These are phyloP conservation scores for Venturia aucupariae DNA, from an alignment of 2,329 filamentous ascomycete species.

Conservation along the genomic window DNA sequence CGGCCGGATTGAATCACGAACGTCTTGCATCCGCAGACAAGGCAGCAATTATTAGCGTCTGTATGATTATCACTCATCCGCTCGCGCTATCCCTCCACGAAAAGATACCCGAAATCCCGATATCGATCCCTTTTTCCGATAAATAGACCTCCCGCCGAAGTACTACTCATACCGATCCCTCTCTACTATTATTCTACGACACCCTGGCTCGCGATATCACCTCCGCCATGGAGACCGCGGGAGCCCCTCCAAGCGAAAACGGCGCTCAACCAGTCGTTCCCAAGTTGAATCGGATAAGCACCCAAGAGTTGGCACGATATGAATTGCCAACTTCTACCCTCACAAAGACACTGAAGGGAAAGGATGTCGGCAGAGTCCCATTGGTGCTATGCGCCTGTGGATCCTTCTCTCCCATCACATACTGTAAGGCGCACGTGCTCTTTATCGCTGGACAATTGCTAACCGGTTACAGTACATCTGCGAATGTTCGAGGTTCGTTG, in stretches of 20 bases:
- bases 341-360: slow-evolving; percentile 11
- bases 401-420: slow-evolving; percentile 17
- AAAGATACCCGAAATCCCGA: neutral
- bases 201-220: neutral
- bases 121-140: neutral
- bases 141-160: neutral
- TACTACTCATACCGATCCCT: neutral
- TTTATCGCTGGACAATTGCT: neutral
- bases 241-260: slow-evolving; percentile 4
- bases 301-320: slow-evolving; percentile 13
- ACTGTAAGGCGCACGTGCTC: slow-evolving; percentile 14
- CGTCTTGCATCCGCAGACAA: neutral
- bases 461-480: slow-evolving; percentile 11
- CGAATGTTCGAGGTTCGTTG: slow-evolving; percentile 14
- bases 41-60: slow-evolving; percentile 3
- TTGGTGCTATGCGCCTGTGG: slow-evolving; percentile 16
- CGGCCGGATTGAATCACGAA: neutral
- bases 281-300: neutral
- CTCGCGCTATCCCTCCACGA: neutral
- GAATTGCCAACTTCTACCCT: slow-evolving; percentile 4
- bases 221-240: slow-evolving; percentile 11
- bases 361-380: slow-evolving; percentile 14
- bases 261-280: neutral
- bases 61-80: slow-evolving; percentile 2
- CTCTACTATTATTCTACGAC: neutral